A percentile compares a stretch with the other conserved stretches of the same genome.
phyloP scores from a whole-genome alignment of 768 basidiomycete species.

The Lactarius indigo region DNA sequence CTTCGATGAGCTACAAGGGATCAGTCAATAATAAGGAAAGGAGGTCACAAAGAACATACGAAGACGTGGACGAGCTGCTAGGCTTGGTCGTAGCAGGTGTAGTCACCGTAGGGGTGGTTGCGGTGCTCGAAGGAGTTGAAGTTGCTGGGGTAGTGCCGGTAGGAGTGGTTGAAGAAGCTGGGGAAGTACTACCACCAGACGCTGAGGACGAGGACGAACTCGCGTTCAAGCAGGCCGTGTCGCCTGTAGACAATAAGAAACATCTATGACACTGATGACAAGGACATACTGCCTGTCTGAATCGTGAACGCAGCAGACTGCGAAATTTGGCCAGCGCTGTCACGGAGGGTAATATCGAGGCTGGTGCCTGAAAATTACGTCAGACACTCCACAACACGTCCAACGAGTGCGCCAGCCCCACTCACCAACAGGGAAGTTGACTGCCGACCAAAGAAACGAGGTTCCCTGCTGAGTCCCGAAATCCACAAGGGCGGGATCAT shows the following conservation, averaged over 20 bases:
- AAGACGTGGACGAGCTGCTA: neutral
- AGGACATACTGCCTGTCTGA: slow-evolving; percentile 31
- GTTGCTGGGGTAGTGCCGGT: neutral
- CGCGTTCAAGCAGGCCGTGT: slow-evolving; percentile 38
- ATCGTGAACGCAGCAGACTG: slow-evolving; percentile 55
- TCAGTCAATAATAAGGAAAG: neutral
- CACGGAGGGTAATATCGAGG: slow-evolving; percentile 59
- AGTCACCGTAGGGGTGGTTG: slow-evolving; percentile 2
- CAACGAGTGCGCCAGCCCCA: neutral
- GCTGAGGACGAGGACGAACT: slow-evolving; percentile 18
- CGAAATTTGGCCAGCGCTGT: slow-evolving; percentile 47
- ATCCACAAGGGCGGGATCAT: slow-evolving; percentile 42
- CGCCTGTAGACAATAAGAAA: slow-evolving; percentile 27
- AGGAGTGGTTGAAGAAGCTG: slow-evolving; percentile 5
- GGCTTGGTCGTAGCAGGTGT: neutral
- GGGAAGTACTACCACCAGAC: slow-evolving; percentile 9
- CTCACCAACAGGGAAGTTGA: slow-evolving; percentile 48
- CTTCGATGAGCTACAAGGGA: neutral
- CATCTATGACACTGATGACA: slow-evolving; percentile 9
- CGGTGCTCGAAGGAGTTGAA: neutral
- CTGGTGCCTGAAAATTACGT: slow-evolving; percentile 38
- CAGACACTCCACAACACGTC: neutral
- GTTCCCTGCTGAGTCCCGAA: slow-evolving; percentile 42
- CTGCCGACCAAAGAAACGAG: slow-evolving; percentile 48
- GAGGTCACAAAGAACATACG: neutral